Evolutionary conservation across 768 basidiomycete genomes (phyloP).

Genomic region (Termitomyces heimii): DNA sequence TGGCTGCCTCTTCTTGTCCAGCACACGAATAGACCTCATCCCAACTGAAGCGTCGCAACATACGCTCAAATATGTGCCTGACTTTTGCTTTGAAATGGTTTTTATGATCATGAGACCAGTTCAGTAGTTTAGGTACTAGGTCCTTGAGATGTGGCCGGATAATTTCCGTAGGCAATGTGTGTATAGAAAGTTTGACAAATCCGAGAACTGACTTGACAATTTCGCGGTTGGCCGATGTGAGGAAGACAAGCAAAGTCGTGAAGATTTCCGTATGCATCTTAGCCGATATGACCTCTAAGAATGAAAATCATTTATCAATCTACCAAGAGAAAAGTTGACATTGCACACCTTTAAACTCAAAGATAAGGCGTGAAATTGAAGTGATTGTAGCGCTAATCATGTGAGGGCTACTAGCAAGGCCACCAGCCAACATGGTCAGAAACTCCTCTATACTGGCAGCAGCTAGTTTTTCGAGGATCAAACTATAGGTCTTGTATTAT

Average conservation of each 20-base stretch:
- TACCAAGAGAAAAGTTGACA: background rate
- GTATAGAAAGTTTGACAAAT: conserved; percentile 89
- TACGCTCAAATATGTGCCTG: conserved; percentile 93
- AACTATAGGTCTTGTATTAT: background rate
- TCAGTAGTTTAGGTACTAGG: conserved; percentile 79
- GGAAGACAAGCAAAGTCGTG: conserved; percentile 82
- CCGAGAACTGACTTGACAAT: conserved; percentile 97
- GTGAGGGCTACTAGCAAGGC: conserved; percentile 88
- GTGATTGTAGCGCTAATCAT: conserved; percentile 99
- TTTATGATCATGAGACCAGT: conserved; percentile 96
- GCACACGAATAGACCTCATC: conserved; percentile 74
- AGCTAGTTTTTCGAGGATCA: conserved; percentile 24
- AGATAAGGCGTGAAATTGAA: conserved; percentile 87
- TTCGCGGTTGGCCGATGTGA: conserved; percentile 92
- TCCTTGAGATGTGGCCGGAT: conserved; percentile 71
- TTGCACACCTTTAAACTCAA: conserved; percentile 86
- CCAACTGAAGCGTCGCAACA: conserved; percentile 88
- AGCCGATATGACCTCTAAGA: conserved; percentile 57
- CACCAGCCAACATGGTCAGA: conserved; percentile 95
- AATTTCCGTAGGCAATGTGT: conserved; percentile 68
- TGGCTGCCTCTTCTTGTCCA: conserved; percentile 75
- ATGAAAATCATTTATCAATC: background rate
- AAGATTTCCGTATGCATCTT: conserved; percentile 81
- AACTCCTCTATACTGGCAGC: conserved; percentile 84
- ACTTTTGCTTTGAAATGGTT: conserved; percentile 99